phyloP scores from a whole-genome alignment of 1,284 basidiomycete species.

The Porodaedalea pini region DNA sequence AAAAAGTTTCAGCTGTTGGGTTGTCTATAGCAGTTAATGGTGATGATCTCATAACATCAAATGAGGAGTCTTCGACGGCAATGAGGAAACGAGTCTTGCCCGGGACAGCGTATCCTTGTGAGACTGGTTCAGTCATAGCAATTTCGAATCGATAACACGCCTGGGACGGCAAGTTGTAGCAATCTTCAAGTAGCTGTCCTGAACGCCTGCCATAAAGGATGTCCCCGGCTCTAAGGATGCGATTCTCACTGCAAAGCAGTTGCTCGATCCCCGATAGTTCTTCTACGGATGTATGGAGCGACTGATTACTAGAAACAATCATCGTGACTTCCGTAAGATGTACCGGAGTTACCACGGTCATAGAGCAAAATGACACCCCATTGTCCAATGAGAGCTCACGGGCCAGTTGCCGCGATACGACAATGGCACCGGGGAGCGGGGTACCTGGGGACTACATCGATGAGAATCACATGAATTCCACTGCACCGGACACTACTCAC shows the following conservation, averaged over 20 bases:
- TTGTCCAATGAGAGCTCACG: background rate
- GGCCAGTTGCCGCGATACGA: background rate
- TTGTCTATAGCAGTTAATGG: slow-evolving; percentile 13
- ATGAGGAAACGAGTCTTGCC: slow-evolving; percentile 60
- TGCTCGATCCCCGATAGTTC: slow-evolving; percentile 3
- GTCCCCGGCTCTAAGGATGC: slow-evolving; percentile 16
- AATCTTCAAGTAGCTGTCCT: slow-evolving; percentile 1
- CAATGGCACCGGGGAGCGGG: background rate
- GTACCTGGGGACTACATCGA: background rate
- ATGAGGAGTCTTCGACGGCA: slow-evolving; percentile 30
- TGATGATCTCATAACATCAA: slow-evolving; percentile 22
- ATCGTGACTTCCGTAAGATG: slow-evolving; percentile 8
- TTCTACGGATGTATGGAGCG: background rate
- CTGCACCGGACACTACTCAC: background rate
- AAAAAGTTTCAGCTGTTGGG: slow-evolving; percentile 21
- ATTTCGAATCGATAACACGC: slow-evolving; percentile 37
- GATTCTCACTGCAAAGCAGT: slow-evolving; percentile 6
- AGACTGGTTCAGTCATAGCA: slow-evolving; percentile 62
- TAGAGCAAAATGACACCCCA: background rate
- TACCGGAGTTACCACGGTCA: background rate
- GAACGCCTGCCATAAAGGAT: background rate
- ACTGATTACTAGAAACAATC: background rate
- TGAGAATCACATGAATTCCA: background rate
- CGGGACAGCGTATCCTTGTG: slow-evolving; percentile 59
- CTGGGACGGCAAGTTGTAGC: background rate